Conservation (phyloP, 2,329 filamentous ascomycete genomes). For the Lachnellula hyalina region DNA sequence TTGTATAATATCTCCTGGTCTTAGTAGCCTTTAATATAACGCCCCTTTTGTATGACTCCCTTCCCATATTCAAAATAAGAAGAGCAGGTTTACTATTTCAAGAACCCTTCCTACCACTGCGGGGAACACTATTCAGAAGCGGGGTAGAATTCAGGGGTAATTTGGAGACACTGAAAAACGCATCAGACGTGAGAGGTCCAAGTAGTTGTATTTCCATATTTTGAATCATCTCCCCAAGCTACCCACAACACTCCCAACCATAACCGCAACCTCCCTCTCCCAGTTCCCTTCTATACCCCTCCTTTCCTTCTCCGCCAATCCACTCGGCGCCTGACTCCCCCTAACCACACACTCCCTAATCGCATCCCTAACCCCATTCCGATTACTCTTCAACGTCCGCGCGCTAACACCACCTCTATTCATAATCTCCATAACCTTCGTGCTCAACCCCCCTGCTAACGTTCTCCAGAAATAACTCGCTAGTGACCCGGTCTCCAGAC, state of each 20-base stretch:
- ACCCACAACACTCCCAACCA: slow-evolving; percentile 75
- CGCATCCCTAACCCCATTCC: slow-evolving; percentile 67
- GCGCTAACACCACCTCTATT: slow-evolving; percentile 78
- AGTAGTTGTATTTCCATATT: not conserved
- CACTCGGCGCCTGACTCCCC: slow-evolving; percentile 65
- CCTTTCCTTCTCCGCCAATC: slow-evolving; percentile 53
- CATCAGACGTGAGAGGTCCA: too few relatives aligned
- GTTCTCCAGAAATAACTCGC: slow-evolving; percentile 92
- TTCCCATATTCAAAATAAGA: too few relatives aligned
- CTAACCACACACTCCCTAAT: slow-evolving; percentile 78
- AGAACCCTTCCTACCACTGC: too few relatives aligned
- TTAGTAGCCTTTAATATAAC: too few relatives aligned
- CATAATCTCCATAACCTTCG: slow-evolving; percentile 78
- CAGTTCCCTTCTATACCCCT: slow-evolving; percentile 49
- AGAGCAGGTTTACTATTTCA: too few relatives aligned
- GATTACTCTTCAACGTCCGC: slow-evolving; percentile 72
- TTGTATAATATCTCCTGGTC: too few relatives aligned
- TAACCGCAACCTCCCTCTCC: slow-evolving; percentile 91
- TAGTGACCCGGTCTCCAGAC: slow-evolving; percentile 83
- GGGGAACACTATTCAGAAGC: too few relatives aligned
- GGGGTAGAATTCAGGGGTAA: too few relatives aligned
- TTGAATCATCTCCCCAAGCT: slow-evolving; percentile 26
- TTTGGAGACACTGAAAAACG: too few relatives aligned
- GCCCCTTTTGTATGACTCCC: too few relatives aligned
- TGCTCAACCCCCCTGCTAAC: slow-evolving; percentile 70